Evolutionary conservation across 306 rosid genomes (phyloP), one percentile per base, ranked within the genome.

Genomic region (Prunus padus): DNA sequence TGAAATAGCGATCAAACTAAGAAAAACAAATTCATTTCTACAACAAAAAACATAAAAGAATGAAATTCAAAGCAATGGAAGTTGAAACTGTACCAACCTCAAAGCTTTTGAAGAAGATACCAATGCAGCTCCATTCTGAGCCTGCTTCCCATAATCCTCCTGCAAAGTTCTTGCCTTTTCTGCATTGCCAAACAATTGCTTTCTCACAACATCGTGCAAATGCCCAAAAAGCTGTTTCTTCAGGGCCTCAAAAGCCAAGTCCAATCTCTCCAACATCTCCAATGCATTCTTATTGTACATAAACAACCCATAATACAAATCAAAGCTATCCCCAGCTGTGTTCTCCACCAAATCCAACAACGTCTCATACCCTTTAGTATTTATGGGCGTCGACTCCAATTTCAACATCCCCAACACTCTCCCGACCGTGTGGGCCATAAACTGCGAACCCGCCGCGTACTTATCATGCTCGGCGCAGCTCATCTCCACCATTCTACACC

Each of bases 401-500:
- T 7, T 44, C 73, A 88, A 72, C 93, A 31, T 80, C 75, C 76
- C 80, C 85, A 93, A 75, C 55, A 93, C 77, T 83, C 98, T 89
- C 57, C 98, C 98, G 31, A 93, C 86, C 1, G 98, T 88, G 69
- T 93, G 97, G 0, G 98, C 88, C 1, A 93, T 89, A 56, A 93
- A 91, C 78, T 91, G 98, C 0, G 98, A 82, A 11, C 65, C 93
- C 0, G 97, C 98, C 0, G 98, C 91, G 44, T 37, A 70, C 67
- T 20, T 82, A 66, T 91, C 98, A 25, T 93, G 98, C 56, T 88
- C 96, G 2, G 75, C 81, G 16, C 98, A 88, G 67, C 72, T 82
- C 93, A 91, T 87, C 69, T 91, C 96, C 75, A 93, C 93, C 97
- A 93, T 91, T 31, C 61, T 44, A 28, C 98, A 93, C 13, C 98